Base-by-base conservation (phyloP, 805 yeast species). In the Kodamaea restingae region DNA sequence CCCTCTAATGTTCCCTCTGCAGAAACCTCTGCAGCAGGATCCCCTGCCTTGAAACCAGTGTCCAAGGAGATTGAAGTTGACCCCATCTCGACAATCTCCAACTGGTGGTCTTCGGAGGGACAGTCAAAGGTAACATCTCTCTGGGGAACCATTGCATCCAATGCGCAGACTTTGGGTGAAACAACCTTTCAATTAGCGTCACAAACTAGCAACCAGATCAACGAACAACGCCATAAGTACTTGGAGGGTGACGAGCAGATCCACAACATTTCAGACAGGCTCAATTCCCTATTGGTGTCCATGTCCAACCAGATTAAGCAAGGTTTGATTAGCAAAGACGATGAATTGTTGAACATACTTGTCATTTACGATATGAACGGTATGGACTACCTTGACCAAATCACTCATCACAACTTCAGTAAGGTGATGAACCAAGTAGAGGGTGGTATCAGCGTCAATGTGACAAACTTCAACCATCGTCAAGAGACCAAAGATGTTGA, bases 21-120 rank as follows among this genome's bases (percentile, higher is more conserved):
- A 27, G 7, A 9, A 10, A 7, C 8, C 15, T 27, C 31, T 4
- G 12, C 31, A 12, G 15, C 10, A 12, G 31, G 17, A 6, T 25
- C 28, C 14, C 28, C 28, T 25, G 7, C 28, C 14, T 26, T 7
- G 15, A 20, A n/a, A n/a, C 20, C 22, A 4, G 37, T 14, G 8
- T 28, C 25, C 7, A 10, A 32, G 4, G 38, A 25, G 7, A 32
- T 36, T 15, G 39, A 15, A 9, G 44, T 49, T n/a, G 48, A 43
- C 32, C 37, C 37, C 7, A 35, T 35, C 12, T 17, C 31, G 9
- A 11, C 37, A 11, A 61, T 84, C 36, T 70, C 88, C 3, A 76
- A 71, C 27, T 84, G 95, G 93, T 83, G 88, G 88, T 74, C 77
- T 2, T 69, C 70, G 1, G 79, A 79, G 32, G 90, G 90, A 0